Evolutionary conservation across 1,284 basidiomycete genomes (phyloP).

Genomic region (Chalciporus sp.): DNA sequence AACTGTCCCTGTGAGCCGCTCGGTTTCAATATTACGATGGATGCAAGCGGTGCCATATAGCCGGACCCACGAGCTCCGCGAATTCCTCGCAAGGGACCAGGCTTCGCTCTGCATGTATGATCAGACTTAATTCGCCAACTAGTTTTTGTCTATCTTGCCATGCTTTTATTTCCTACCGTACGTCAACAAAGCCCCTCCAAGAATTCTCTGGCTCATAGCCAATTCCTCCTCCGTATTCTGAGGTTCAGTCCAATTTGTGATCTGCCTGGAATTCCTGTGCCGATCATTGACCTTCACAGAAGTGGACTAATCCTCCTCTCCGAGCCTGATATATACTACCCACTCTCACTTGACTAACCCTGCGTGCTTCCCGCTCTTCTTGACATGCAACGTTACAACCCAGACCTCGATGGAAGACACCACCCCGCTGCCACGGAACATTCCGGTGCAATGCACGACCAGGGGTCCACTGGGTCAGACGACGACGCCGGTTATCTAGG

Average conservation of each 20-base stretch:
- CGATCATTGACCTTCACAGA: conserved; percentile 32
- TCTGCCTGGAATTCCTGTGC: conserved; percentile 20
- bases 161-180: conserved; percentile 35
- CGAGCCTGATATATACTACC: conserved; percentile 9
- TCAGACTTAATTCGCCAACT: conserved; percentile 36
- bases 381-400: conserved; percentile 33
- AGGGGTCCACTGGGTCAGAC: conserved; percentile 50
- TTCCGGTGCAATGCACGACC: conserved; percentile 37
- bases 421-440: conserved; percentile 31
- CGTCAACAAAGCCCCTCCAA: conserved; percentile 30
- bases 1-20: conserved; percentile 27
- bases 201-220: conserved; percentile 28
- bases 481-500: conserved; percentile 39
- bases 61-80: conserved; percentile 37
- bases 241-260: conserved; percentile 32
- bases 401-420: conserved; percentile 16
- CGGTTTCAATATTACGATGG: conserved; percentile 25
- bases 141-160: conserved; percentile 32
- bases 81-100: conserved; percentile 32
- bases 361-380: conserved; percentile 9
- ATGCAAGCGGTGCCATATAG: conserved; percentile 34
- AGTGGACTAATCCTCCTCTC: conserved; percentile 9
- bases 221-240: conserved; percentile 18
- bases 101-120: conserved; percentile 32
- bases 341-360: conserved; percentile 2